Evolutionary conservation across 805 yeast genomes (phyloP).

Genomic region (Starmerella bombi): DNA sequence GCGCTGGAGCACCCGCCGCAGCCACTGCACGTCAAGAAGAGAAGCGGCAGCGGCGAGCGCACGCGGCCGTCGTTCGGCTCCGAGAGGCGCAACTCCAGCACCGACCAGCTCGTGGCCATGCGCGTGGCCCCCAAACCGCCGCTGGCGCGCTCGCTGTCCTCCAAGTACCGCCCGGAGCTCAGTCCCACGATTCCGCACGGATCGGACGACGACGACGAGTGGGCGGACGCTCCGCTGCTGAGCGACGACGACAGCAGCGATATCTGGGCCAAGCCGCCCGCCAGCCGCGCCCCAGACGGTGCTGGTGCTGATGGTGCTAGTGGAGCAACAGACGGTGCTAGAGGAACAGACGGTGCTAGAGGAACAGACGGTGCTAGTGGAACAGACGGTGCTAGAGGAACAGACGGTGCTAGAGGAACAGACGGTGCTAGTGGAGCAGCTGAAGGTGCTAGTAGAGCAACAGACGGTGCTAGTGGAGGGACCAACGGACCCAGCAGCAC

Average conservation of each 20-base stretch:
- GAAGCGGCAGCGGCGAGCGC: neutral
- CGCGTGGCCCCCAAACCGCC: slow-evolving; percentile 40
- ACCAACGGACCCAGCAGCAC: neutral
- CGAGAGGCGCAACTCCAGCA: slow-evolving; percentile 19
- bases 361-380: too few species aligned
- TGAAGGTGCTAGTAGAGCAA: too few species aligned
- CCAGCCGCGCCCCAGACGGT: too few species aligned
- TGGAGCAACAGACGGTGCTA: too few species aligned
- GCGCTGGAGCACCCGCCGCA: neutral
- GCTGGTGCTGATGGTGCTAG: too few species aligned
- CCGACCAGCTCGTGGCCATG: slow-evolving; percentile 42
- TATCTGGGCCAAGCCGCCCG: slow-evolving; percentile 42
- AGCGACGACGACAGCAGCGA: slow-evolving; percentile 38
- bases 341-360: too few species aligned
- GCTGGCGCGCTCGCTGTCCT: slow-evolving; percentile 20
- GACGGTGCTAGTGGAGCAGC: too few species aligned
- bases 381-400: too few species aligned
- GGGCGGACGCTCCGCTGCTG: slow-evolving; percentile 57
- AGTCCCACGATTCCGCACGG: slow-evolving; percentile 15
- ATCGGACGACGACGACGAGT: slow-evolving; percentile 23
- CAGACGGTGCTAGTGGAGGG: neutral
- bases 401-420: too few species aligned
- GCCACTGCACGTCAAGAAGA: neutral
- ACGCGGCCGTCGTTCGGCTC: neutral
- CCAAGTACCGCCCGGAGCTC: slow-evolving; percentile 23